These are phyloP conservation scores for Aristolochia contorta DNA, from an alignment of 164 flowering plant genomes.

Conservation along the genomic window DNA sequence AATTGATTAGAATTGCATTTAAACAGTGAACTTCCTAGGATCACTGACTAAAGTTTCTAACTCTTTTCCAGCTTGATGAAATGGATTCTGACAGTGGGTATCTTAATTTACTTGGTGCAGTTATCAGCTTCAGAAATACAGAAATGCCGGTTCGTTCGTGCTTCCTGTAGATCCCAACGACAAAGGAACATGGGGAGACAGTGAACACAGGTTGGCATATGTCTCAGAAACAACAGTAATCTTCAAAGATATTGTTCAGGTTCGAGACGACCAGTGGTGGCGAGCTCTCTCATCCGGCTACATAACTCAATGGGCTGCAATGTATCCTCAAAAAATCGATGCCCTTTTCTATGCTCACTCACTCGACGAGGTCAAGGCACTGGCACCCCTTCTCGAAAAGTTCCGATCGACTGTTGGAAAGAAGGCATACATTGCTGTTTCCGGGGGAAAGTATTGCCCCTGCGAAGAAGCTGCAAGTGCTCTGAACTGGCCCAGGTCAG, in stretches of 20 bases:
- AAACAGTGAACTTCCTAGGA: no score
- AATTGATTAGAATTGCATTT: neutral
- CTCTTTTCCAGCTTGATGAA: no score
- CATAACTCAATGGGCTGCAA: slow-evolving; percentile 94
- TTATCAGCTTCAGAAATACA: slow-evolving; percentile 93
- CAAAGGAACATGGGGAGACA: slow-evolving; percentile 97
- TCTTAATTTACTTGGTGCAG: slow-evolving; percentile 38
- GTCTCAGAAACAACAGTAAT: slow-evolving; percentile 96
- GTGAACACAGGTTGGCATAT: slow-evolving; percentile 95
- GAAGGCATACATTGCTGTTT: slow-evolving; percentile 79
- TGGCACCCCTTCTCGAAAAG: slow-evolving; percentile 71
- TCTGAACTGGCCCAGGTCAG: slow-evolving; percentile 74
- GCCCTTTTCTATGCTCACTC: slow-evolving; percentile 92
- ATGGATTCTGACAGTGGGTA: slow-evolving; percentile 2
- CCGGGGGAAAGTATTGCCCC: slow-evolving; percentile 79
- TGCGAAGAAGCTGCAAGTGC: slow-evolving; percentile 84
- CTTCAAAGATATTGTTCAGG: slow-evolving; percentile 83
- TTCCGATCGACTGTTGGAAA: slow-evolving; percentile 76
- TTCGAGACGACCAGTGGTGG: slow-evolving; percentile 99
- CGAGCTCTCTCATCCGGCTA: slow-evolving; percentile 79
- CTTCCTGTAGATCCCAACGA: slow-evolving; percentile 88
- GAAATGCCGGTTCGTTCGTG: slow-evolving; percentile 83
- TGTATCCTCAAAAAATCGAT: slow-evolving; percentile 87
- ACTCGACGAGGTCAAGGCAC: slow-evolving; percentile 54
- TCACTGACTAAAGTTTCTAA: no score